Conservation (phyloP, 2,329 filamentous ascomycete species). For the Claviceps cyperi region DNA sequence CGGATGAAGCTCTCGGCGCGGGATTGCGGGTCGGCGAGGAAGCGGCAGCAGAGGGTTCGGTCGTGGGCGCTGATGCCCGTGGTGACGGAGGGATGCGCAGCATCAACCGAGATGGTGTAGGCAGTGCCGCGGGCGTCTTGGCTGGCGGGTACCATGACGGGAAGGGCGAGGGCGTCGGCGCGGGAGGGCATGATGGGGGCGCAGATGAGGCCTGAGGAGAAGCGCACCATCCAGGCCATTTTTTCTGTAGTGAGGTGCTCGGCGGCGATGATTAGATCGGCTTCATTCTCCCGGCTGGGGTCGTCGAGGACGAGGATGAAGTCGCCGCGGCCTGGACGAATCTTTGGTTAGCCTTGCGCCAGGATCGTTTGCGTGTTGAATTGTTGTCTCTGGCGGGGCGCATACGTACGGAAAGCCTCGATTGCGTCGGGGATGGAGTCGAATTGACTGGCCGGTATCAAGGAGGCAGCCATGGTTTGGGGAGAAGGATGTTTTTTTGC, state of each 20-base stretch:
- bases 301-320: constrained; percentile 95
- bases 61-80: constrained; percentile 89
- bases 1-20: constrained; percentile 52
- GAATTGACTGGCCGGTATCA: constrained; percentile 39
- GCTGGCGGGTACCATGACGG: constrained; percentile 66
- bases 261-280: constrained; percentile 91
- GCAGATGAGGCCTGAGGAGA: constrained; percentile 85
- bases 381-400: background rate
- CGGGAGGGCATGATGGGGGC: constrained; percentile 60
- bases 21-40: constrained; percentile 53
- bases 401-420: constrained; percentile 45
- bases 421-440: constrained; percentile 52
- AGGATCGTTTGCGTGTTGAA: no score
- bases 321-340: constrained; percentile 52
- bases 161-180: constrained; percentile 58
- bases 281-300: constrained; percentile 88
- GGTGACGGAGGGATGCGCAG: constrained; percentile 54
- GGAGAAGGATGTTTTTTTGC: background rate
- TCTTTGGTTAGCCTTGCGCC: background rate
- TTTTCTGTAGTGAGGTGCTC: constrained; percentile 71
- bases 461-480: constrained; percentile 32
- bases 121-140: constrained; percentile 83
- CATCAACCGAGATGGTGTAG: constrained; percentile 84
- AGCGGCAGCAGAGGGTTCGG: constrained; percentile 65
- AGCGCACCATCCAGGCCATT: constrained; percentile 90